Conservation (phyloP, 78 protist species). For the Diacronema lutheri region DNA sequence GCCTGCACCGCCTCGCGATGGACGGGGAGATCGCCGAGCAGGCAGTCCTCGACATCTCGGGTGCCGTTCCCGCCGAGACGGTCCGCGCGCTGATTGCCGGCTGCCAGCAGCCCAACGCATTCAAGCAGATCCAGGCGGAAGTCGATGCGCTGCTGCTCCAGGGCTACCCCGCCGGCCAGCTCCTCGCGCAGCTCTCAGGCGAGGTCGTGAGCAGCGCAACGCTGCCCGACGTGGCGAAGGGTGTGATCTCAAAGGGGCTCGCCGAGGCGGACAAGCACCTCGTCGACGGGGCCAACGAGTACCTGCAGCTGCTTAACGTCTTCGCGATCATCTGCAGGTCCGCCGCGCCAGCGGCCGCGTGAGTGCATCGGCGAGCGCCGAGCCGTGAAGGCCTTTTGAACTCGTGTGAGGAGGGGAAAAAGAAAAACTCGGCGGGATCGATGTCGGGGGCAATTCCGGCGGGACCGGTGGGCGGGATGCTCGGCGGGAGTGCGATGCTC, state of each 20-base stretch:
- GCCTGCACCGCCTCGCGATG: slow-evolving; percentile 55
- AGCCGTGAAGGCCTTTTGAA: too few relatives aligned
- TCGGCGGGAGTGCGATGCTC: too few relatives aligned
- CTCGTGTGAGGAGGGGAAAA: too few relatives aligned
- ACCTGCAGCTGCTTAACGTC: slow-evolving; percentile 68
- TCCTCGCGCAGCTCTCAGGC: slow-evolving; percentile 9
- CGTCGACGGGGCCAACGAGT: slow-evolving; percentile 82
- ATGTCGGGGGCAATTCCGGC: too few relatives aligned
- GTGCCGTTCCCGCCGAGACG: background rate
- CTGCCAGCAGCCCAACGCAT: background rate
- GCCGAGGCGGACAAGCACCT: slow-evolving; percentile 69
- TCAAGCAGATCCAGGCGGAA: too few relatives aligned
- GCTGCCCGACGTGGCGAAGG: slow-evolving; percentile 35
- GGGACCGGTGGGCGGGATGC: too few relatives aligned
- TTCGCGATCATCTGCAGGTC: slow-evolving; percentile 8
- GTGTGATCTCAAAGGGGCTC: slow-evolving; percentile 40
- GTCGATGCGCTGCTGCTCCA: background rate
- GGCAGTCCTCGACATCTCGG: background rate
- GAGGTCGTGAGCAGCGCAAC: too few relatives aligned
- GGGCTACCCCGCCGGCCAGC: slow-evolving; percentile 48
- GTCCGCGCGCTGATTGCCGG: background rate
- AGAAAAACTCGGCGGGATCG: too few relatives aligned
- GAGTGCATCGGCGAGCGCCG: too few relatives aligned
- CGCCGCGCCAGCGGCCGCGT: too few relatives aligned
- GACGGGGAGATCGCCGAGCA: background rate